A percentile compares a stretch with the other conserved stretches of the same genome.
phyloP scores from a whole-genome alignment of 2,329 filamentous ascomycete genomes.

The Byssoonygena ceratinophila region DNA sequence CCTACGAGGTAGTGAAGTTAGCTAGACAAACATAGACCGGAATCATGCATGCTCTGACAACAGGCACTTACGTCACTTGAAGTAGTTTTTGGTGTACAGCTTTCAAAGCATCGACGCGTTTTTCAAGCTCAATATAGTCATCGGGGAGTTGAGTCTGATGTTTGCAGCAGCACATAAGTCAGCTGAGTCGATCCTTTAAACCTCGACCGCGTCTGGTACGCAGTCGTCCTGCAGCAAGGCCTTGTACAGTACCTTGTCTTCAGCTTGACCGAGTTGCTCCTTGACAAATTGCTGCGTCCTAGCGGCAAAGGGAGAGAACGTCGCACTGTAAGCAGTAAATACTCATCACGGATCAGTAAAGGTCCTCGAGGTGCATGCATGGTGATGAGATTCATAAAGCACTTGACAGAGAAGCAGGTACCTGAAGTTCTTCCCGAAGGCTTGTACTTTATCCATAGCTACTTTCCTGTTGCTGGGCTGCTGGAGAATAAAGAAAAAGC shows the following conservation, averaged over 20 bases:
- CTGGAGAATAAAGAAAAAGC: background rate
- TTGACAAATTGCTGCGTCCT: slow-evolving; percentile 96
- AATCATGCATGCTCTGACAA: slow-evolving; percentile 3
- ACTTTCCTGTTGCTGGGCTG: background rate
- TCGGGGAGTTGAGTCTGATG: slow-evolving; percentile 81
- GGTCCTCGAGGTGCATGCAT: slow-evolving; percentile 2
- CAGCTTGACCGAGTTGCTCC: slow-evolving; percentile 88
- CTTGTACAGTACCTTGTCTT: slow-evolving; percentile 79
- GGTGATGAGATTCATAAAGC: slow-evolving; percentile 7
- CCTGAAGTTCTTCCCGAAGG: slow-evolving; percentile 62
- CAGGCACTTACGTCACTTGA: slow-evolving; percentile 64
- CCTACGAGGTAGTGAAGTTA: slow-evolving; percentile 26
- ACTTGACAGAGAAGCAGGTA: slow-evolving; percentile 25
- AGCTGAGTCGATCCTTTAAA: background rate
- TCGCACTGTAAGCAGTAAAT: slow-evolving; percentile 49
- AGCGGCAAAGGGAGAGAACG: slow-evolving; percentile 83
- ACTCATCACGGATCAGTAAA: slow-evolving; percentile 21
- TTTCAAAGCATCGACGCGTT: slow-evolving; percentile 94
- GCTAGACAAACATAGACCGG: background rate
- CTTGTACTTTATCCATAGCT: slow-evolving; percentile 57
- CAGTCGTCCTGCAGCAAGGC: background rate
- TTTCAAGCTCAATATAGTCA: slow-evolving; percentile 97
- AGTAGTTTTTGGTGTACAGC: slow-evolving; percentile 95
- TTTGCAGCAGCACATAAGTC: background rate
- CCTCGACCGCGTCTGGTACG: background rate